These are phyloP conservation scores for Hansenula anomala DNA, from an alignment of 1,139 yeast genomes.

Conservation along the genomic window DNA sequence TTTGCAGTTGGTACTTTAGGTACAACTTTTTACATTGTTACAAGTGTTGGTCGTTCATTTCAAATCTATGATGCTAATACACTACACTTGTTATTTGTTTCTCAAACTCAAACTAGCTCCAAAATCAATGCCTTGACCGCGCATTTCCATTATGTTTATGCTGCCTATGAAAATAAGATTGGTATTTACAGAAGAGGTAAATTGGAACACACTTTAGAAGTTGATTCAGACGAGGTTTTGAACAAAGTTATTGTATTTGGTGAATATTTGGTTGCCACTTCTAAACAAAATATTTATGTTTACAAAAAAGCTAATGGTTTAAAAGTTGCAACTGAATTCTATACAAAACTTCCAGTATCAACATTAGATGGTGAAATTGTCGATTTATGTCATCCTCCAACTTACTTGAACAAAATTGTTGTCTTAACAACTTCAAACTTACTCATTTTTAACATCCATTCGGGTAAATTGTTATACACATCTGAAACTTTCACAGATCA, in stretches of 20 bases:
- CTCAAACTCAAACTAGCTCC: conserved; percentile 68
- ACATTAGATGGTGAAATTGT: conserved; percentile 64
- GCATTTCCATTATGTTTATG: conserved; percentile 81
- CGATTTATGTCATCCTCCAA: conserved; percentile 77
- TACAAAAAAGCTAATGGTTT: conserved; percentile 50
- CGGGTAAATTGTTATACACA: conserved; percentile 68
- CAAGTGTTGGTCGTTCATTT: conserved; percentile 85
- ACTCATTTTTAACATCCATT: conserved; percentile 63
- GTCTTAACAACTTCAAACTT: conserved; percentile 65
- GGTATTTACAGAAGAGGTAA: conserved; percentile 85
- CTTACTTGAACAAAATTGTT: conserved; percentile 84
- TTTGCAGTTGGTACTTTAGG: conserved; percentile 90
- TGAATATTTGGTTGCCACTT: conserved; percentile 63
- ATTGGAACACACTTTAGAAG: conserved; percentile 49
- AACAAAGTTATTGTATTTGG: conserved; percentile 66
- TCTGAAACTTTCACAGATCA: conserved; percentile 47
- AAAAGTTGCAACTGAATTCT: conserved; percentile 57
- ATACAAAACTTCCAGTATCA: conserved; percentile 58
- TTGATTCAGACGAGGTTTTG: conserved; percentile 33
- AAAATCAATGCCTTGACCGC: conserved; percentile 71
- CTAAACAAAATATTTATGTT: conserved; percentile 52
- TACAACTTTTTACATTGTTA: conserved; percentile 78
- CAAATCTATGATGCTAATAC: conserved; percentile 94
- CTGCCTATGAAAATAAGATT: conserved; percentile 64
- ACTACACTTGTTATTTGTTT: conserved; percentile 79